A percentile compares a stretch with the other conserved stretches of the same genome.
These are phyloP conservation scores for Cordia subcordata DNA, from an alignment of 257 asterid species.

Conservation along the genomic window DNA sequence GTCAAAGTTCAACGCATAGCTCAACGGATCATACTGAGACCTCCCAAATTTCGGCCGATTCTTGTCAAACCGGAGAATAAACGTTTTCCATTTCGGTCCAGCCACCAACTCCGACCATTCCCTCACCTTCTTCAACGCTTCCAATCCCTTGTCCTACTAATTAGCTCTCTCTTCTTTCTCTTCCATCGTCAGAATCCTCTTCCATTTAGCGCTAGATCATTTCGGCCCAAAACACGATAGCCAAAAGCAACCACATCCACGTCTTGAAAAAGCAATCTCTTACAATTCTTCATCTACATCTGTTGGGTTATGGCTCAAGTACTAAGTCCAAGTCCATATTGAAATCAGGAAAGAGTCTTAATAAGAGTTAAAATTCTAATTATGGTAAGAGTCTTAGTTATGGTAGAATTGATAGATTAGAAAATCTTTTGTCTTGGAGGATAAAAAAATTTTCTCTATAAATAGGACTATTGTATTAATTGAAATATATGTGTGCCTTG, in stretches of 20 bases:
- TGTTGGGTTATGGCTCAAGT: constrained; percentile 22
- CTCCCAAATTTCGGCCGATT: constrained; percentile 30
- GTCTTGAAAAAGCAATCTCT: constrained; percentile 29
- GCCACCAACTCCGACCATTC: constrained; percentile 88
- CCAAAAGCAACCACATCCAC: constrained; percentile 57
- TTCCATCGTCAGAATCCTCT: constrained; percentile 40
- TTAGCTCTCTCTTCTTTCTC: constrained; percentile 36
- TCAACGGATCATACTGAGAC: constrained; percentile 60
- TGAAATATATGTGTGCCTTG: too few species aligned
- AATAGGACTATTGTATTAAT: too few species aligned
- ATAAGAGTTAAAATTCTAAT: too few species aligned
- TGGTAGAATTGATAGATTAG: too few species aligned
- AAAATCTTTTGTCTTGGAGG: too few species aligned
- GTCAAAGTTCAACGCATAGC: constrained; percentile 76
- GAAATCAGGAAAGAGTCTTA: too few species aligned
- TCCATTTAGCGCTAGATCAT: constrained; percentile 41
- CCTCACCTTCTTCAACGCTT: constrained; percentile 47
- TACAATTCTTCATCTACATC: constrained; percentile 31
- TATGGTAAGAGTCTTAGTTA: too few species aligned
- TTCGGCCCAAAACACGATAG: constrained; percentile 45
- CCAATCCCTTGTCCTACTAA: constrained; percentile 43
- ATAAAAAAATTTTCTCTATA: too few species aligned
- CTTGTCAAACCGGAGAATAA: constrained; percentile 65
- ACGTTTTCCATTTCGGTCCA: constrained; percentile 97
- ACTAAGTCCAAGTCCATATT: too few species aligned